Percentiles rank a stretch among this genome's conserved stretches.
phyloP scores from a whole-genome alignment of 106 monocot species.

The Platanthera guangdongensis region DNA sequence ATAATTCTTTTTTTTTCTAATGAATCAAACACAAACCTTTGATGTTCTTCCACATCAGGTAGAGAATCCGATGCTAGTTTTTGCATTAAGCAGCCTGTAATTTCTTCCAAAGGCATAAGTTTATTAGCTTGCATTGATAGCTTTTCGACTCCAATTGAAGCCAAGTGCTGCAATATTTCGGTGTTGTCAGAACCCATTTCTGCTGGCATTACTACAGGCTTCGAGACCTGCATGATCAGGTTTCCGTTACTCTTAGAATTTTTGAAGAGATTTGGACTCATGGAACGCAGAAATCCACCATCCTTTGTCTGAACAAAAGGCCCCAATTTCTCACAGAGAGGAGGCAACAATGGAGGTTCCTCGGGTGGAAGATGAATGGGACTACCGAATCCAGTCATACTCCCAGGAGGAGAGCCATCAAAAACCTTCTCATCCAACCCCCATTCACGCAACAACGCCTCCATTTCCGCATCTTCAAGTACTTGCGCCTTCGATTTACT shows the following conservation, averaged over 20 bases:
- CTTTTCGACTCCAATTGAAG: slow-evolving; percentile 89
- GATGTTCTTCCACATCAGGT: slow-evolving; percentile 36
- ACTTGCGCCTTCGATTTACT: slow-evolving; percentile 48
- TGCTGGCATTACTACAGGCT: slow-evolving; percentile 85
- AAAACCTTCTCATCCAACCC: slow-evolving; percentile 76
- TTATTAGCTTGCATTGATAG: slow-evolving; percentile 79
- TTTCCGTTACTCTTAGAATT: slow-evolving; percentile 72
- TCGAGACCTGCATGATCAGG: slow-evolving; percentile 89
- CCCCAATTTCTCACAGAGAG: slow-evolving; percentile 68
- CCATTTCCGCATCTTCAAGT: slow-evolving; percentile 84
- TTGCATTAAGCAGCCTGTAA: slow-evolving; percentile 80
- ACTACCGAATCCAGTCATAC: slow-evolving; percentile 68
- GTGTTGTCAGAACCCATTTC: slow-evolving; percentile 88
- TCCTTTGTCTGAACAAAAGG: slow-evolving; percentile 76
- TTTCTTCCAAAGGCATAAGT: slow-evolving; percentile 93
- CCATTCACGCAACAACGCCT: slow-evolving; percentile 79
- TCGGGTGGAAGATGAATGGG: slow-evolving; percentile 64
- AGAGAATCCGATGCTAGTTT: slow-evolving; percentile 75
- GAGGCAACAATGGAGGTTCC: slow-evolving; percentile 51
- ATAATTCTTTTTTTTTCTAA: neutral
- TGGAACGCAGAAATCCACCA: slow-evolving; percentile 89
- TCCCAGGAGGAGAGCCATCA: slow-evolving; percentile 50
- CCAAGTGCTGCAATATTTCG: slow-evolving; percentile 75
- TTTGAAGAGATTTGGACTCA: slow-evolving; percentile 68
- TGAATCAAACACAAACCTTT: slow-evolving; percentile 27